Base-by-base conservation (phyloP, 1,284 basidiomycete genomes). In the Trametes sp. region DNA sequence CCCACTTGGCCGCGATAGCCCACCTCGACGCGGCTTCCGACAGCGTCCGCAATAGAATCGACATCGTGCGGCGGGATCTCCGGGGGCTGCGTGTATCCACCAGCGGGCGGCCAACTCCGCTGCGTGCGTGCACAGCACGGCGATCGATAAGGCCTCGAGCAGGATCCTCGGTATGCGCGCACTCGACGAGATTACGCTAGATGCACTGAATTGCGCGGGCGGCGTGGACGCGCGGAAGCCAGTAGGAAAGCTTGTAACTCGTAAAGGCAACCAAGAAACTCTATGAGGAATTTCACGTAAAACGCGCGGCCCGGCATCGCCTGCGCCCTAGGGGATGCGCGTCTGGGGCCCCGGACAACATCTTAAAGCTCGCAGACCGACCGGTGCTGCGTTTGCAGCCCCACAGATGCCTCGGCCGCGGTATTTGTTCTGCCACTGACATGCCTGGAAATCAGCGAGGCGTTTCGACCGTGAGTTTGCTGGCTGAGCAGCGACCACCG, bases 241-340 rank as follows among this genome's bases (percentile, higher is more conserved):
- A n/a, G 55, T 49, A 49, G 14, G 16, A 31, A 45, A 31, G 41
- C 41, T 38, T 61, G 33, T 57, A 50, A 31, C 58, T 61, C 11
- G 14, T 50, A 66, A 61, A 54, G 64, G 61, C 48, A 62, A 66
- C 45, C 41, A 63, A 63, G 61, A 63, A 66, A 42, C 61, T 63
- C 35, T 38, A 63, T 58, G 58, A 24, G 57, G 64, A 56, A 62
- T 54, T 54, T 44, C 23, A 29, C 35, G 41, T 49, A 50, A 58
- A 41, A 2, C 19, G 42, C n/a, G 33, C 50, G 52, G 51, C 21
- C 28, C 50, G 36, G 21, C 21, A 24, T 7, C 35, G 42, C 54
- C 44, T 48, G 14, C 44, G 16, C 2, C 31, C 21, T 41, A 21
- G 31, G 35, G 19, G 24, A 13, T 19, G 50, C 35, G 21, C 35